Evolutionary conservation across 1,139 yeast genomes (phyloP).

Genomic region (Geotrichum reessii): DNA sequence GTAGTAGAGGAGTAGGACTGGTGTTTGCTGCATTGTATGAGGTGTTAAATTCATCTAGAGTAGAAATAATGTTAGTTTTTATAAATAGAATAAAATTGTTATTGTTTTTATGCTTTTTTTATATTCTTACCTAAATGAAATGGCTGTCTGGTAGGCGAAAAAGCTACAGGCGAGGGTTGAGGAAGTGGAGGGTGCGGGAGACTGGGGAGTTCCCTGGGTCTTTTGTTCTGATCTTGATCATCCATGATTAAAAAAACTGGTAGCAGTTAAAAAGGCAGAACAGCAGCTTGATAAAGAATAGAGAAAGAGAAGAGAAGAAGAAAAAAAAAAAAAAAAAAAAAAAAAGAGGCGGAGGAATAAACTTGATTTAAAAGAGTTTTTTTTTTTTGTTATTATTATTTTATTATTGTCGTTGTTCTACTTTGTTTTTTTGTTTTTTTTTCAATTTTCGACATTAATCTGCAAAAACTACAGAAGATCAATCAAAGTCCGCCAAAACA

Average conservation of each 20-base stretch:
- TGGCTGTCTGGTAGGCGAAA: constrained; percentile 25
- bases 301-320: background rate
- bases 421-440: background rate
- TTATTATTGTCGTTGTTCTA: too few species aligned
- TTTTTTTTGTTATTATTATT: too few species aligned
- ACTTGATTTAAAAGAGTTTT: background rate
- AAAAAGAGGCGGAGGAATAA: background rate
- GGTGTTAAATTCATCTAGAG: constrained; percentile 4
- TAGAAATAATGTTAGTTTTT: background rate
- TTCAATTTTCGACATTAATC: background rate
- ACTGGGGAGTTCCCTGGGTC: constrained; percentile 7
- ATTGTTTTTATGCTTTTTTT: background rate
- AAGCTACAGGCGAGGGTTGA: constrained; percentile 21
- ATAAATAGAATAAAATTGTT: background rate
- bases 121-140: constrained; percentile 24
- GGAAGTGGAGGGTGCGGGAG: constrained; percentile 12
- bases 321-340: background rate
- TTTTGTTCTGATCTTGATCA: constrained; percentile 4
- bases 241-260: constrained; percentile 1
- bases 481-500: background rate
- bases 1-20: constrained; percentile 13
- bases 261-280: too few species aligned
- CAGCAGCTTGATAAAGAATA: background rate
- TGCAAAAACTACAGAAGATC: background rate
- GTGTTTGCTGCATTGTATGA: background rate